phyloP scores from a whole-genome alignment of 2,329 filamentous ascomycete genomes.

The Beauveria rudraprayagi region DNA sequence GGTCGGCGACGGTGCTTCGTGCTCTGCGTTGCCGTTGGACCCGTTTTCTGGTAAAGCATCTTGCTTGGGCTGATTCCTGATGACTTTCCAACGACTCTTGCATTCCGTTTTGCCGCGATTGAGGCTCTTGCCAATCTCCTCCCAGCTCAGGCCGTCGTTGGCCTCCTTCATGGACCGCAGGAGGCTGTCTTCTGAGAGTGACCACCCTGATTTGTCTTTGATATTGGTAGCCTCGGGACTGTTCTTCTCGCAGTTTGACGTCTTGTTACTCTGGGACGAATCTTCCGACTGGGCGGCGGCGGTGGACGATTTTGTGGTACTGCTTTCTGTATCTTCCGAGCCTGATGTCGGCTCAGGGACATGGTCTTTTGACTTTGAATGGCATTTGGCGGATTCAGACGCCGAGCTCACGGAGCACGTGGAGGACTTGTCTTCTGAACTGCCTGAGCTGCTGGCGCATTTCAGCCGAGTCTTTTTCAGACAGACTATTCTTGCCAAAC shows the following conservation, averaged over 20 bases:
- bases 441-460: background rate
- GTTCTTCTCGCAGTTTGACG: background rate
- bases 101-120: constrained; percentile 3
- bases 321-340: background rate
- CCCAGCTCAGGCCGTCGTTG: constrained; percentile 13
- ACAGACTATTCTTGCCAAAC: background rate
- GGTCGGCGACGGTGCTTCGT: background rate
- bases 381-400: background rate
- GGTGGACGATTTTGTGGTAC: background rate
- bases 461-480: background rate
- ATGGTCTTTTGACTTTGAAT: background rate
- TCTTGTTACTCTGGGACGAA: background rate
- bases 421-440: background rate
- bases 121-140: constrained; percentile 2
- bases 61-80: background rate
- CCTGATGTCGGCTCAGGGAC: background rate
- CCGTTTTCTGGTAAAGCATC: background rate
- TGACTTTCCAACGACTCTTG: constrained; percentile 1
- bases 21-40: background rate
- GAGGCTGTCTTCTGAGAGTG: constrained; percentile 27
- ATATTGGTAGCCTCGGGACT: too few species aligned
- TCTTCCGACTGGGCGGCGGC: background rate
- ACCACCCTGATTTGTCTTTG: constrained; percentile 15
- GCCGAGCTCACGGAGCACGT: background rate
- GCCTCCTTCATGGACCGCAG: constrained; percentile 28